Percentiles rank a stretch among this genome's conserved stretches.
These are phyloP conservation scores for Auricularia sp. DNA, from an alignment of 768 basidiomycete genomes.

Conservation along the genomic window DNA sequence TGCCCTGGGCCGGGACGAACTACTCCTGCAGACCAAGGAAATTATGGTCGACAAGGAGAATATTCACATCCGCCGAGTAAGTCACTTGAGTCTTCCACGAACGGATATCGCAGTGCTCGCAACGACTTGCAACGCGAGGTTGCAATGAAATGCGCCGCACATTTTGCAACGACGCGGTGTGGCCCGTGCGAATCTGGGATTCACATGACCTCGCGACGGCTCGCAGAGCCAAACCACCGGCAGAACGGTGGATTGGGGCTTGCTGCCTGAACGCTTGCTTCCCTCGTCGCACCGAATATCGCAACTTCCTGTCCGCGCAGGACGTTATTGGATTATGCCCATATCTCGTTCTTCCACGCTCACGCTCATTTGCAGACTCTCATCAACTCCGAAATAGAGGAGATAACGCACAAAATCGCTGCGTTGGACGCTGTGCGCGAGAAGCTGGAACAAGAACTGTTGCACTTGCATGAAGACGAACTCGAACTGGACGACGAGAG, in stretches of 20 bases:
- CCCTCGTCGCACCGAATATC: too few relatives aligned
- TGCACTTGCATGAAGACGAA: conserved; percentile 89
- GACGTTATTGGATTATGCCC: too few relatives aligned
- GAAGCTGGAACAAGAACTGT: conserved; percentile 70
- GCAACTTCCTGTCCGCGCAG: too few relatives aligned
- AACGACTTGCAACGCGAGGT: too few relatives aligned
- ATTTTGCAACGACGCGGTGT: too few relatives aligned
- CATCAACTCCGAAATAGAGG: conserved; percentile 75
- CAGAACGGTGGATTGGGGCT: too few relatives aligned
- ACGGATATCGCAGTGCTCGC: not conserved
- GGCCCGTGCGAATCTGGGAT: too few relatives aligned
- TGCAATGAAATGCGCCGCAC: too few relatives aligned
- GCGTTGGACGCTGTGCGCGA: conserved; percentile 71
- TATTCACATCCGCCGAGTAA: conserved; percentile 74
- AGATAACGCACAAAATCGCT: conserved; percentile 85
- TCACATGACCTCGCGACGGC: too few relatives aligned
- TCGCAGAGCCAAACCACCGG: too few relatives aligned
- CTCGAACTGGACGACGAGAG: conserved; percentile 94
- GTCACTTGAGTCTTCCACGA: conserved; percentile 18
- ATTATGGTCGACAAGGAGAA: conserved; percentile 90
- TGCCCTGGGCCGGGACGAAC: conserved; percentile 75
- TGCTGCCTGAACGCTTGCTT: too few relatives aligned
- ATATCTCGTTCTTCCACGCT: too few relatives aligned
- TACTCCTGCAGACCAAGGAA: conserved; percentile 74
- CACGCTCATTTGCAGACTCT: conserved; percentile 45